phyloP scores from a whole-genome alignment of 2,329 filamentous ascomycete genomes.

The Fusarium torulosum region DNA sequence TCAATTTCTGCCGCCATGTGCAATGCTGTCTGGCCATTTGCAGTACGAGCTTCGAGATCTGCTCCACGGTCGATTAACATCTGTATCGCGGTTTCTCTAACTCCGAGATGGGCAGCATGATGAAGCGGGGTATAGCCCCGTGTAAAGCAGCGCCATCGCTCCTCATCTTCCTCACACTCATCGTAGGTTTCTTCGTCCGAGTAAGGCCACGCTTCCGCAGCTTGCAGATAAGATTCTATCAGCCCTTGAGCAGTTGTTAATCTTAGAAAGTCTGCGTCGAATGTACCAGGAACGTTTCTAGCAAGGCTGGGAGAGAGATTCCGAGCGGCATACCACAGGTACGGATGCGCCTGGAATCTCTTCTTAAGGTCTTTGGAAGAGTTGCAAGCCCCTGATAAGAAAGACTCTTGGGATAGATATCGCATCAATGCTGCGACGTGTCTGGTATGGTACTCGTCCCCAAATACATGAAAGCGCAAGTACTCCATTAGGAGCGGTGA shows the following conservation, averaged over 20 bases:
- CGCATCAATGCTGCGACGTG: background rate
- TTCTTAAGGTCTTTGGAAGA: background rate
- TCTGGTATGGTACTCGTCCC: background rate
- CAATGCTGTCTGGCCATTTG: background rate
- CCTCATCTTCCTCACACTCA: background rate
- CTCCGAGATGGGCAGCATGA: conserved; percentile 10
- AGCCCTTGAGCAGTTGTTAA: background rate
- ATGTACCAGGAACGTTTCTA: accelerated
- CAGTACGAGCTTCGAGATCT: background rate
- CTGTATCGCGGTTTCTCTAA: background rate
- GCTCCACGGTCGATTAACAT: background rate
- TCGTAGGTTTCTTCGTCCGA: background rate
- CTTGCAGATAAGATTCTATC: conserved; percentile 11
- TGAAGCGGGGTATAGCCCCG: background rate
- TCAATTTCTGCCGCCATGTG: conserved; percentile 9
- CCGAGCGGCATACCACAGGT: conserved; percentile 13
- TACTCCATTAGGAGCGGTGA: background rate
- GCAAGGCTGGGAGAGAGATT: background rate
- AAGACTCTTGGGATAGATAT: background rate
- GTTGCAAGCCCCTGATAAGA: background rate
- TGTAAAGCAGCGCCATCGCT: conserved; percentile 4
- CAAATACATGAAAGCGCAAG: background rate
- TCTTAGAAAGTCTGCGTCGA: background rate
- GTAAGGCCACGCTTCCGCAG: conserved; percentile 1
- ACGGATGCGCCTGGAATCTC: background rate